Evolutionary conservation across 345 rosid genomes (phyloP), one percentile per base, ranked within the genome.

Genomic region (Pistacia atlantica): DNA sequence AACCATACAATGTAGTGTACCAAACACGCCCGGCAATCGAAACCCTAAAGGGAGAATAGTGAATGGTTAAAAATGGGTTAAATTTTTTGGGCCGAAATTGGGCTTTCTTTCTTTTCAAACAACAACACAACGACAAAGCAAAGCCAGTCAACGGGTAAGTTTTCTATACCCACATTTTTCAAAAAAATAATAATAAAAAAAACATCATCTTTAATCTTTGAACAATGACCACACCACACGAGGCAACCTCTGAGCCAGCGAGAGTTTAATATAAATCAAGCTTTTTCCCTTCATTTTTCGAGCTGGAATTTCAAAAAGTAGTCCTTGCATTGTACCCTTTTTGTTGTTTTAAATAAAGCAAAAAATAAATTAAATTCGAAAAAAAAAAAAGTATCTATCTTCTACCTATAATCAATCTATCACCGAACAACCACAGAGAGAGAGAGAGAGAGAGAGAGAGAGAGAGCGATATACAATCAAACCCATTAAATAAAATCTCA

Each of bases 341-440:
- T 64, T 46, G 55, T 4, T 11, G 20, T 1, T 1, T 33, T 14
- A 51, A 68, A 51, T 0, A 18, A 8, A 10, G 4, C 22, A 31
- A 37, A 28, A 61, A 5, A 5, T 4, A 12, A 3, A 57, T 1
- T 14, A 3, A 13, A 54, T 31, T 63, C 5, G 4, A 10, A 57
- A 64, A 2, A 5, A 18, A 61, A 33, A 38, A 66, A 9, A 48
- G 28, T 18, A 22, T 28, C 55, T 18, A 22, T 28, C 55, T 22
- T 64, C 67, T 35, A 35, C 31, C 56, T 49, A 25, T 25, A 0
- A 42, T 59, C 56, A 11, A 46, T 58, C 54, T 4, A 42, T 45
- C 75, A 59, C 75, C 65, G 12, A 42, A 58, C 61, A 69, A 20
- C 42, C 8, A 25, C 25, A 25, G 1, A 62, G 67, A 45, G 76